A percentile compares a stretch with the other conserved stretches of the same genome.
Conservation (phyloP, 192 early-diverging fungal genomes). For the Entomortierella lignicola region DNA sequence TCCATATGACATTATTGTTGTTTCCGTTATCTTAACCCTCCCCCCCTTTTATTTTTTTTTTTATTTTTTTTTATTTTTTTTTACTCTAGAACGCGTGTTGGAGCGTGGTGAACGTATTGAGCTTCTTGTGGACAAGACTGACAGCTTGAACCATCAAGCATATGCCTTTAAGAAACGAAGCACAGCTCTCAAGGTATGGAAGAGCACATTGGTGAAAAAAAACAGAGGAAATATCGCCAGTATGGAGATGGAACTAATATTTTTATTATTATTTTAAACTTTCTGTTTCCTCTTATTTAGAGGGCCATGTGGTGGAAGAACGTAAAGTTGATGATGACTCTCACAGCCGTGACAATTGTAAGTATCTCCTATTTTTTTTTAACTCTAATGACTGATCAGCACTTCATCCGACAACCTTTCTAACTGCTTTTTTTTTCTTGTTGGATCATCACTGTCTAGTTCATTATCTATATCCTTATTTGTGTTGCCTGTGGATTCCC, state of each 20-base stretch:
- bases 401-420: no score
- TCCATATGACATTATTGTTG: not conserved
- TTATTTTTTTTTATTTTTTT: conserved; percentile 52
- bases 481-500: conserved; percentile 87
- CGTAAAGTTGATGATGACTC: conserved; percentile 80
- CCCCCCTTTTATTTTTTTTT: not conserved
- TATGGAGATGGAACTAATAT: not conserved
- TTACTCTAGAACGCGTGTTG: conserved; percentile 87
- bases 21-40: not conserved
- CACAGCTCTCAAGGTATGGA: conserved; percentile 75
- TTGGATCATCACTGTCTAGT: conserved; percentile 33
- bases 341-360: conserved; percentile 68
- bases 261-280: not conserved
- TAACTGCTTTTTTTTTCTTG: no score
- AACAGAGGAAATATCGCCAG: not conserved
- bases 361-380: conserved; percentile 13
- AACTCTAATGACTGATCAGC: not conserved
- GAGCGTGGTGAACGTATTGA: conserved; percentile 92
- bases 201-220: not conserved
- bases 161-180: conserved; percentile 92
- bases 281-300: conserved; percentile 17
- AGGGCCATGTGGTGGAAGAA: conserved; percentile 97
- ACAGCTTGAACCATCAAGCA: conserved; percentile 86
- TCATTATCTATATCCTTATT: conserved; percentile 82
- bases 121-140: conserved; percentile 91